phyloP scores from a whole-genome alignment of 139 green algal genomes.

The Desmodesmus armatus region DNA sequence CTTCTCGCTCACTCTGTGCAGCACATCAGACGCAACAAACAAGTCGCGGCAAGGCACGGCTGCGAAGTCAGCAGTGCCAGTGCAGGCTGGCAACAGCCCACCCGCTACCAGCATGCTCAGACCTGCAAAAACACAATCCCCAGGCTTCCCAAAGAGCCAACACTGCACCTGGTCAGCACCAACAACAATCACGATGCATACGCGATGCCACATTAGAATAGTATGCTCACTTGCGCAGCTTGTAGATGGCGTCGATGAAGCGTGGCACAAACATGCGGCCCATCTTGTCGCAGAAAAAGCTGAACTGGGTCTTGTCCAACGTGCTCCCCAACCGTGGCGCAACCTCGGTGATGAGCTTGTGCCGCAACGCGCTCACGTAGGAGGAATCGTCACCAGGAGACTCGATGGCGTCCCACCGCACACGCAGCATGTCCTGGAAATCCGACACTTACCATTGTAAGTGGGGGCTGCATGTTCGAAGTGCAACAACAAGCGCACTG shows the following conservation, averaged over 20 bases:
- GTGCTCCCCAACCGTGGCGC: constrained; percentile 68
- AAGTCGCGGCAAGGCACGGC: not conserved
- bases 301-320: constrained; percentile 84
- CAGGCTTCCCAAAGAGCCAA: no score
- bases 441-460: no score
- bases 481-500: no score
- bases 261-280: constrained; percentile 87
- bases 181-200: no score
- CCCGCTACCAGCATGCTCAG: no score
- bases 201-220: no score
- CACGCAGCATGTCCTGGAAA: constrained; percentile 60
- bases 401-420: constrained; percentile 78
- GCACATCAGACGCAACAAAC: not conserved
- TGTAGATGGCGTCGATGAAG: constrained; percentile 78
- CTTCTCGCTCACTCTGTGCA: constrained; percentile 64
- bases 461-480: no score
- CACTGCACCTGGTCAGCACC: no score
- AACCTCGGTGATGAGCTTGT: constrained; percentile 70
- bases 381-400: constrained; percentile 90
- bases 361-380: constrained; percentile 77
- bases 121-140: no score
- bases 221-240: constrained; percentile 53
- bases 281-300: constrained; percentile 97
- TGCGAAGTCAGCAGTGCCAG: not conserved
- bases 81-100: not conserved